Evolutionary conservation across 108 stramenopile species (phyloP).

Genomic region (Seminavis robusta): DNA sequence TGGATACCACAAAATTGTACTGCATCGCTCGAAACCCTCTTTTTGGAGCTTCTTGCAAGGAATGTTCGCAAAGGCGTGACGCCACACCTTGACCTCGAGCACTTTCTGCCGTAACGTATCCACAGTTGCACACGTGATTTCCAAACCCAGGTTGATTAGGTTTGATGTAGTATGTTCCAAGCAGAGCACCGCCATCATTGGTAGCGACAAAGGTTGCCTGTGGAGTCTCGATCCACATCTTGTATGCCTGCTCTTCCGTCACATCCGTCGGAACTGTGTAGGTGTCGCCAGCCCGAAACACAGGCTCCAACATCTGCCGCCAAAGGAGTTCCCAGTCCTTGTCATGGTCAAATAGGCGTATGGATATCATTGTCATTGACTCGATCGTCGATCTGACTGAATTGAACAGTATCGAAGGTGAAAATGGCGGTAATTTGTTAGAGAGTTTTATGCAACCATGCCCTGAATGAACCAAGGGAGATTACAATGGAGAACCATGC

Average conservation of each 20-base stretch:
- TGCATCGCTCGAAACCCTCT: neutral
- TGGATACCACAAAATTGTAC: constrained; percentile 1
- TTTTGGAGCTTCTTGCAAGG: neutral
- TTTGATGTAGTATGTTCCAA: constrained; percentile 2
- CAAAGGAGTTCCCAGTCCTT: too few species aligned
- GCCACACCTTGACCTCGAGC: neutral
- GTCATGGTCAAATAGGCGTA: too few species aligned
- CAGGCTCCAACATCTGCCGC: too few species aligned
- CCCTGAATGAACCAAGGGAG: too few species aligned
- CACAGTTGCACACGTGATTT: neutral
- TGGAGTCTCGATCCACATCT: neutral
- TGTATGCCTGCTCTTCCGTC: neutral
- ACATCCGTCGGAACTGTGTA: neutral
- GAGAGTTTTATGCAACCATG: too few species aligned
- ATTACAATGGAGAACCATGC: too few species aligned
- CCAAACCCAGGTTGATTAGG: neutral
- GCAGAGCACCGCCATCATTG: neutral
- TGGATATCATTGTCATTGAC: too few species aligned
- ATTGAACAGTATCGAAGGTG: too few species aligned
- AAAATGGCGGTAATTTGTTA: too few species aligned
- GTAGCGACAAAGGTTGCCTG: neutral
- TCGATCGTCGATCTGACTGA: too few species aligned
- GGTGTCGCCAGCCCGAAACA: neutral
- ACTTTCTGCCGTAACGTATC: neutral
- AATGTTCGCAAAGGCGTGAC: neutral